Conservation (phyloP, 148 eudicot species). For the Gaultheria prostrata region DNA sequence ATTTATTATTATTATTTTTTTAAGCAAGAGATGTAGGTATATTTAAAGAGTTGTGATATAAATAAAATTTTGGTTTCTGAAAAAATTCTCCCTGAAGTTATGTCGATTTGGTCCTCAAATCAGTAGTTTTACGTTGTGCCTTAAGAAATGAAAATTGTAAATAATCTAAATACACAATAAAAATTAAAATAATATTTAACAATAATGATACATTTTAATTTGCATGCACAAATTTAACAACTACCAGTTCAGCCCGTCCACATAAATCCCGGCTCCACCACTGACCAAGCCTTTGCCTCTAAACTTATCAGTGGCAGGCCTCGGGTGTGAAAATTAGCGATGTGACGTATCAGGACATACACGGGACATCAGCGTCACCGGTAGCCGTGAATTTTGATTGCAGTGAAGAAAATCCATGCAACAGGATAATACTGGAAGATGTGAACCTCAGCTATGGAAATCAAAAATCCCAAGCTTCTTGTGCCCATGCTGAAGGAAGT, state of each 20-base stretch:
- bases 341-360: constrained; percentile 32
- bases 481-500: constrained; percentile 32
- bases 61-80: background rate
- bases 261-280: background rate
- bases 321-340: constrained; percentile 46
- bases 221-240: background rate
- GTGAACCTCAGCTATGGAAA: constrained; percentile 30
- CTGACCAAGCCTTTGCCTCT: background rate
- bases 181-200: background rate
- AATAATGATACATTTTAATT: background rate
- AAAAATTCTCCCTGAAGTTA: background rate
- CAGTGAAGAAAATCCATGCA: constrained; percentile 41
- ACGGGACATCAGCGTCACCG: constrained; percentile 42
- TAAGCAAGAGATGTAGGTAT: background rate
- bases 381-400: constrained; percentile 42
- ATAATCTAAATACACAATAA: background rate
- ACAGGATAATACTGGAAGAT: constrained; percentile 35
- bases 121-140: background rate
- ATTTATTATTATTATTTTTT: background rate
- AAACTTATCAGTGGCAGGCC: constrained; percentile 18
- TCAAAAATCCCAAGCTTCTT: constrained; percentile 23
- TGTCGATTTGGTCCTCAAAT: background rate
- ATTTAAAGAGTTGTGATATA: background rate
- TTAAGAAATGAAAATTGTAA: background rate
- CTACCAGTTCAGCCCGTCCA: too few relatives aligned